phyloP scores from a whole-genome alignment of 257 asterid genomes.

The Nicotiana tabacum region DNA sequence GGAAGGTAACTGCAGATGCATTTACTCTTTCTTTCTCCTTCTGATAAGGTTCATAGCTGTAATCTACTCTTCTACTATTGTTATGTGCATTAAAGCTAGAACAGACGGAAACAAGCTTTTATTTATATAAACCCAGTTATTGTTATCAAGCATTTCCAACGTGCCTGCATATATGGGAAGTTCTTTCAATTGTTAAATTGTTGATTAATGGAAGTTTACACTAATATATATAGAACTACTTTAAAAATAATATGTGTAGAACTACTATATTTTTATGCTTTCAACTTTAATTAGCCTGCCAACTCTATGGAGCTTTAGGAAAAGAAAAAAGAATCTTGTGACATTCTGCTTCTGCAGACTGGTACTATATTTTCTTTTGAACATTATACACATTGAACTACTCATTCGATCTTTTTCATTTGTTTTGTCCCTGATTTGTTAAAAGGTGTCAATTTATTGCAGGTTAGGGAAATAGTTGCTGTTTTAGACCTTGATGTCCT shows the following conservation, averaged over 20 bases:
- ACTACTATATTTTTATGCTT: neutral
- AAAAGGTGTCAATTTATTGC: constrained; percentile 5
- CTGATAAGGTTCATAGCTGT: neutral
- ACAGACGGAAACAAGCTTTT: neutral
- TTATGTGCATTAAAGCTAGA: neutral
- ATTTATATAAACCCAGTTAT: neutral
- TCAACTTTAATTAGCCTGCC: neutral
- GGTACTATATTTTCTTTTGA: neutral
- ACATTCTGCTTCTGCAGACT: neutral
- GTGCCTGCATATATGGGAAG: neutral
- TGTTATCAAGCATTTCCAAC: neutral
- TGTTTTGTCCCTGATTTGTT: neutral
- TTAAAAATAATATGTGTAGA: neutral
- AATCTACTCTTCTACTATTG: neutral
- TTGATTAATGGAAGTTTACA: neutral
- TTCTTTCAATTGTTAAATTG: neutral
- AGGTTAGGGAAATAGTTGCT: constrained; percentile 91
- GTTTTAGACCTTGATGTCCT: constrained; percentile 84
- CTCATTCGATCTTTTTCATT: neutral
- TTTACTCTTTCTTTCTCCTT: neutral
- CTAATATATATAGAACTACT: neutral
- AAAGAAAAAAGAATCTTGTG: neutral
- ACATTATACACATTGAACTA: neutral
- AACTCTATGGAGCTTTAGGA: neutral
- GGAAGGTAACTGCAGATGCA: constrained; percentile 52